These are phyloP conservation scores for Pascua sp. DNA, from an alignment of 1,284 basidiomycete species.

Conservation along the genomic window DNA sequence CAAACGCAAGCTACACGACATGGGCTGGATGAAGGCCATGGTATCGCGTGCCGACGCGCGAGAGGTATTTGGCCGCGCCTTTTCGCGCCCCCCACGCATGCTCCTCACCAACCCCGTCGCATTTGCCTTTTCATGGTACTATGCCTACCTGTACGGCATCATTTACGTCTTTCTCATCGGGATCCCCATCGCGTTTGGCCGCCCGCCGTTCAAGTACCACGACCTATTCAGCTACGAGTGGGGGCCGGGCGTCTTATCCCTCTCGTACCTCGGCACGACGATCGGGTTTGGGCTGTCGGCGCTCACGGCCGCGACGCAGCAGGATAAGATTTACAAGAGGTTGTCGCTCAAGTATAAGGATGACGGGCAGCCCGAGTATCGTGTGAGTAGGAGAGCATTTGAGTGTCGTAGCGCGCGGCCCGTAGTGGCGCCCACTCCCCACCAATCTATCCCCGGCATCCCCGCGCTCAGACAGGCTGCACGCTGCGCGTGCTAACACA, in stretches of 20 bases:
- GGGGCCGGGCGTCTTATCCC: conserved; percentile 41
- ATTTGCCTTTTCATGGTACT: conserved; percentile 50
- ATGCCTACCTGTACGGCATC: conserved; percentile 51
- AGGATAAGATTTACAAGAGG: conserved; percentile 50
- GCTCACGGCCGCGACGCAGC: conserved; percentile 42
- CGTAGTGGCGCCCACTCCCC: too few species aligned
- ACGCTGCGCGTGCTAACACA: not conserved
- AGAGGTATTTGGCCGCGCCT: conserved; percentile 31
- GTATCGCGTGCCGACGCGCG: conserved; percentile 32
- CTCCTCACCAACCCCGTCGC: conserved; percentile 49
- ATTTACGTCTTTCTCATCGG: conserved; percentile 52
- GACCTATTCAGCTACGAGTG: conserved; percentile 50
- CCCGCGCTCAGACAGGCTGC: too few species aligned
- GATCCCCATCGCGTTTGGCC: conserved; percentile 49
- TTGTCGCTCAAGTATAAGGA: conserved; percentile 34
- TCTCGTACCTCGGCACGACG: conserved; percentile 50
- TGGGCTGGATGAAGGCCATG: conserved; percentile 40
- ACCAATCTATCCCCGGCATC: too few species aligned
- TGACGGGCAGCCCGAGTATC: conserved; percentile 47
- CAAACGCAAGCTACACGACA: conserved; percentile 20
- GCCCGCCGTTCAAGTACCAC: conserved; percentile 34
- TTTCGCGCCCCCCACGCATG: conserved; percentile 49
- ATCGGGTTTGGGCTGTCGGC: conserved; percentile 49
- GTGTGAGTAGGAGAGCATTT: conserved; percentile 34
- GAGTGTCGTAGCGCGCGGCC: too few species aligned